Base-by-base conservation (phyloP, 1,284 basidiomycete genomes). In the Sanguinoderma infundibulare region DNA sequence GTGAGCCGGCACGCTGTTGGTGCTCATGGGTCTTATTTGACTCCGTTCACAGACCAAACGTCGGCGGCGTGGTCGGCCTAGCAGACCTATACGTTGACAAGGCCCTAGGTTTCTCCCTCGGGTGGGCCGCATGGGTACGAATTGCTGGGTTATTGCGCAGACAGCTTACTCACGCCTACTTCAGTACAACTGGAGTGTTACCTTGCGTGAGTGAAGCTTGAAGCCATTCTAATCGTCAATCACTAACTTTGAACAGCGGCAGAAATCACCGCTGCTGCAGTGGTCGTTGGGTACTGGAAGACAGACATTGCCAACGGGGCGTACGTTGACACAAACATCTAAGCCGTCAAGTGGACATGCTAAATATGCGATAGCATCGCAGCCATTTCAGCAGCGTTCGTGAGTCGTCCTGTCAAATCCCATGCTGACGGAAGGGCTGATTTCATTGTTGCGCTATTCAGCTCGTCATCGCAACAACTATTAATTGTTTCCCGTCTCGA, bases 31-130 rank as follows among this genome's bases (percentile, higher is more conserved):
- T 51, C 55, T 51, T 54, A 17, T 71, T 20, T 52, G 35, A 50
- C 6, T 3, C 70, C 8, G 56, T 22, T 54, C 10, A 83, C 82
- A 72, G 87, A 88, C 39, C 93, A 89, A 77, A 92, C 92, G 90
- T 93, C 2, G 87, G 86, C 63, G 88, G 91, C 42, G 92, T 94
- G 68, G 88, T 94, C 17, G 87, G 93, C 67, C 87, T 90, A 6
- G 90, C 92, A 1, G 70, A 70, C 71, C 71, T 70, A 0, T 74
- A 72, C 36, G 73, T 74, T 7, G 72, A 73, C 46, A 67, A 62
- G 0, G 71, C 72, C 1, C 60, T 73, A 3, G 72, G 73, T 0
- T 74, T 74, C 59, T 72, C 73, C 0, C 62, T 74, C 0, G 73
- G 73, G 10, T 74, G 73, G 72, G 72, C 73, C 1, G 71, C 72